These are phyloP conservation scores for Boletus sp. DNA, from an alignment of 768 basidiomycete species.

Conservation along the genomic window DNA sequence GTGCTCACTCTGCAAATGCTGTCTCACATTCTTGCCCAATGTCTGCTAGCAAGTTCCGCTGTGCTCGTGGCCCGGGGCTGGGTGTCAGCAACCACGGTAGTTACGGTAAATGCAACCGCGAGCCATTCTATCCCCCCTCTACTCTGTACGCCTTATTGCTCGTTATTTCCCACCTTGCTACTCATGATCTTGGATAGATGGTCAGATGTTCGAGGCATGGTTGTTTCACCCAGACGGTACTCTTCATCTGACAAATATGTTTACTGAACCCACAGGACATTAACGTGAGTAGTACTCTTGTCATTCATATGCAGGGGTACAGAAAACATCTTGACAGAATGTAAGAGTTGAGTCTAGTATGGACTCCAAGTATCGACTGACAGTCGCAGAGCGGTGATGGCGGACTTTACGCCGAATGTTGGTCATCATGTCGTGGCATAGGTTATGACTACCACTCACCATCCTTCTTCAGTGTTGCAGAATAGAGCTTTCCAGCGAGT, in stretches of 20 bases:
- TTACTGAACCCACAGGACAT: conserved; percentile 44
- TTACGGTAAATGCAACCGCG: conserved; percentile 44
- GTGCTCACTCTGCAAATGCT: neutral
- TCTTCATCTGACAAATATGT: neutral
- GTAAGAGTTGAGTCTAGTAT: conserved; percentile 22
- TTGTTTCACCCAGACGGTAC: neutral
- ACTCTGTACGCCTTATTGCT: conserved; percentile 41
- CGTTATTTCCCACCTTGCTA: neutral
- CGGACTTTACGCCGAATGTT: conserved; percentile 60
- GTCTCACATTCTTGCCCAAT: neutral
- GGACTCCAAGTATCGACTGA: conserved; percentile 9
- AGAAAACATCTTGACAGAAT: conserved; percentile 24
- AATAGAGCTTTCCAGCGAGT: conserved; percentile 68
- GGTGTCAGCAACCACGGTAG: conserved; percentile 25
- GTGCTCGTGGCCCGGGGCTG: neutral
- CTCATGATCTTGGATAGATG: conserved; percentile 33
- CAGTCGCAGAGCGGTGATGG: conserved; percentile 56
- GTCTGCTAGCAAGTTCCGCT: neutral
- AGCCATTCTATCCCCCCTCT: conserved; percentile 53
- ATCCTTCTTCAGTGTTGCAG: conserved; percentile 45
- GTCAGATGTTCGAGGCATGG: conserved; percentile 58
- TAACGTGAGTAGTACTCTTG: conserved; percentile 40
- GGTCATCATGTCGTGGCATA: conserved; percentile 6
- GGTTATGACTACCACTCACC: neutral
- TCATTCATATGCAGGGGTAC: neutral